Percentiles rank a stretch among this genome's conserved stretches.
Evolutionary conservation across 768 basidiomycete genomes (phyloP).

Genomic region (Leccinellum luteum): DNA sequence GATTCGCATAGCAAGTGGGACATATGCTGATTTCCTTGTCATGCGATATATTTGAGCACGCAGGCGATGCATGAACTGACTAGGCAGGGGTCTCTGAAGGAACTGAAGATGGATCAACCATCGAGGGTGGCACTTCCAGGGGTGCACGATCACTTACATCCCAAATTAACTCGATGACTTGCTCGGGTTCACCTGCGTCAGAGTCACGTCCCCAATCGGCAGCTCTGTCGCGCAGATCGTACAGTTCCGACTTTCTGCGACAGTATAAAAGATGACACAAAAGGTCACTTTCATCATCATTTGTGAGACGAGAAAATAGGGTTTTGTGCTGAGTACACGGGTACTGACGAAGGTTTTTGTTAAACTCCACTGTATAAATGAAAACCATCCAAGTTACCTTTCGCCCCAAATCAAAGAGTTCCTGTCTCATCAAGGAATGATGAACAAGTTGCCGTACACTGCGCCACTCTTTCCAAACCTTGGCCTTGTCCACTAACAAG

Average conservation of each 20-base stretch:
- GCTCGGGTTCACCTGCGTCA: conserved; percentile 10
- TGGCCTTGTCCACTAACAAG: conserved; percentile 4
- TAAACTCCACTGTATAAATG: background rate
- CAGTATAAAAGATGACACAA: conserved; percentile 20
- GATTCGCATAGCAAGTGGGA: conserved; percentile 21
- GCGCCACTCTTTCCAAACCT: conserved; percentile 14
- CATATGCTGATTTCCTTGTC: conserved; percentile 27
- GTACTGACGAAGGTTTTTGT: conserved; percentile 6
- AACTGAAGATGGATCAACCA: conserved; percentile 7
- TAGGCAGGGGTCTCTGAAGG: background rate
- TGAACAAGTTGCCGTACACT: conserved; percentile 17
- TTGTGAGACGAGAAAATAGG: conserved; percentile 1
- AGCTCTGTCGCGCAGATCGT: background rate
- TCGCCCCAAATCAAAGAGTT: conserved; percentile 6
- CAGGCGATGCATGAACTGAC: conserved; percentile 8
- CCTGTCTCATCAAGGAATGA: conserved; percentile 15
- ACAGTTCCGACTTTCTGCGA: conserved; percentile 15
- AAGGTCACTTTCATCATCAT: conserved; percentile 17
- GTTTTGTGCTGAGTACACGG: conserved; percentile 12
- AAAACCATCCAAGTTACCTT: conserved; percentile 5
- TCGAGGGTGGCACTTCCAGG: background rate
- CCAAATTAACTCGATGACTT: conserved; percentile 25
- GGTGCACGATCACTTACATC: conserved; percentile 8
- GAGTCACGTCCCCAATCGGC: background rate
- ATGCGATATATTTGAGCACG: conserved; percentile 25